These are phyloP conservation scores for Anthostomella pinea DNA, from an alignment of 2,329 filamentous ascomycete species.

Conservation along the genomic window DNA sequence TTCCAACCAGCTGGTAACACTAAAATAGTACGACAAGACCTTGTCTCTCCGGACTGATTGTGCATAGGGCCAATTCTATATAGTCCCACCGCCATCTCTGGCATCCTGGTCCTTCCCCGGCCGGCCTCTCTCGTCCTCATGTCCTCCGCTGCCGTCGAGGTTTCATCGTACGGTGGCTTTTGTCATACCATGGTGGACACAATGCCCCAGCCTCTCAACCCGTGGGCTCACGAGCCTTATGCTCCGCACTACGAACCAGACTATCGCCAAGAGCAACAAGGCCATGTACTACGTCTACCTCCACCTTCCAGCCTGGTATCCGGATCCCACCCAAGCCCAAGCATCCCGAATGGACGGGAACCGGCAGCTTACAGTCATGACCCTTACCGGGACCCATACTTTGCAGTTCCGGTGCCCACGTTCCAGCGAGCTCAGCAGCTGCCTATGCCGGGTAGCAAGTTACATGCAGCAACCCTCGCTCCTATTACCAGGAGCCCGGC, in stretches of 20 bases:
- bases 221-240: conserved; percentile 28
- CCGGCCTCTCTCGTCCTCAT: no score
- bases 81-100: conserved; percentile 12
- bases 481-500: conserved; percentile 16
- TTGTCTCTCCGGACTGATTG: conserved; percentile 7
- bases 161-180: conserved; percentile 20
- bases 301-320: conserved; percentile 26
- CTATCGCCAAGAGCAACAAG: conserved; percentile 24
- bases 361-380: conserved; percentile 16
- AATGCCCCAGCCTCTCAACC: conserved; percentile 30
- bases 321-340: conserved; percentile 18
- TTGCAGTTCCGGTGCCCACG: conserved; percentile 16
- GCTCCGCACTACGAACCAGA: conserved; percentile 25
- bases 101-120: no score
- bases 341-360: conserved; percentile 18
- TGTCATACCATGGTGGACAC: conserved; percentile 30
- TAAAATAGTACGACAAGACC: conserved; percentile 14
- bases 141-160: conserved; percentile 22
- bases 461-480: conserved; percentile 12
- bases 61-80: conserved; percentile 14
- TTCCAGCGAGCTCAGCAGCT: conserved; percentile 17
- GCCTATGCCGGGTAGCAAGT: conserved; percentile 15
- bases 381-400: conserved; percentile 21
- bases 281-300: conserved; percentile 26
- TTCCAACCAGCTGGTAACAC: conserved; percentile 19